Conservation (phyloP, 2,329 filamentous ascomycete genomes). For the Aspergillus persii region DNA sequence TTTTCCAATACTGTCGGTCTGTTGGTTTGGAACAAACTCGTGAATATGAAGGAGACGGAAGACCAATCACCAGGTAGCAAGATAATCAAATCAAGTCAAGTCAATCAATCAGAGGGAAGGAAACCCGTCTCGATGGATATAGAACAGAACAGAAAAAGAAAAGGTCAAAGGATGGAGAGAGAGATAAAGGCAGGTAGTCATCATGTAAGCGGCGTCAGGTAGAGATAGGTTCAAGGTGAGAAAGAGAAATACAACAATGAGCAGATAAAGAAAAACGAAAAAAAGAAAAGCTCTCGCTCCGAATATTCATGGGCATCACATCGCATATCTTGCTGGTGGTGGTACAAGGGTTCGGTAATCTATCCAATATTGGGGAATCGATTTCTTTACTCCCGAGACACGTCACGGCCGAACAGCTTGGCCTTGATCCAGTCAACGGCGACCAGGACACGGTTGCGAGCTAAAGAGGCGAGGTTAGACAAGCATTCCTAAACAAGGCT, state of each 20-base stretch:
- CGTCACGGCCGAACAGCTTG: conserved; percentile 92
- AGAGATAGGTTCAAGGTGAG: conserved; percentile 4
- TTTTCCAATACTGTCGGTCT: neutral
- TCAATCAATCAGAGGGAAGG: neutral
- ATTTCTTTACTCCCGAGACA: conserved; percentile 51
- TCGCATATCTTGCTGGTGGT: conserved; percentile 15
- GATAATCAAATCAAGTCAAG: neutral
- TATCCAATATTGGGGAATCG: conserved; percentile 1
- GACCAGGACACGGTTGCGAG: conserved; percentile 91
- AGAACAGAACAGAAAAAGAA: neutral
- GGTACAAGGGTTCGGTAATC: conserved; percentile 11
- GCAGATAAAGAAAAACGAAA: neutral
- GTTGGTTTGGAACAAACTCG: neutral
- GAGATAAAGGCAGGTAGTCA: neutral
- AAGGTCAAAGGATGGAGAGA: neutral
- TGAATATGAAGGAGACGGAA: neutral
- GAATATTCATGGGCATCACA: conserved; percentile 16
- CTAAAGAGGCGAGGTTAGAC: conserved; percentile 45
- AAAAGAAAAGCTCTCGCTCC: conserved; percentile 10
- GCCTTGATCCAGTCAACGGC: conserved; percentile 95
- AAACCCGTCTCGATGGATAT: conserved; percentile 8
- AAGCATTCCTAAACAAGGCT: neutral
- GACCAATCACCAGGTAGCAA: neutral
- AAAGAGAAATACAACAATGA: conserved; percentile 12
- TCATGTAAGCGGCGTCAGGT: conserved; percentile 12